phyloP scores from a whole-genome alignment of 192 early-diverging fungal species.

The Rhizoclosmatium globosum region DNA sequence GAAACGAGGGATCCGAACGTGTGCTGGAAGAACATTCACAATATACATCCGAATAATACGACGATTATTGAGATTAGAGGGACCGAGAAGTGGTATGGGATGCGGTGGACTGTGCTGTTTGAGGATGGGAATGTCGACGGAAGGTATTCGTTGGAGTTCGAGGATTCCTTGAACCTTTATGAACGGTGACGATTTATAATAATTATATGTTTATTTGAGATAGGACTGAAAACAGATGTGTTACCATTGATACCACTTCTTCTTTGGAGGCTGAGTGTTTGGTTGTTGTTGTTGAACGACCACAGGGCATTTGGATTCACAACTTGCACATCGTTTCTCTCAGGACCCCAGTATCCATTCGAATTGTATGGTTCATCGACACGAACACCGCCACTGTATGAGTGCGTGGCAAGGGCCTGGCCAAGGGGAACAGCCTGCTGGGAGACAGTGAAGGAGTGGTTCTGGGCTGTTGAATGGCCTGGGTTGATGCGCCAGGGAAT shows the following conservation, averaged over 20 bases:
- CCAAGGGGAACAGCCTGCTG: constrained; percentile 8
- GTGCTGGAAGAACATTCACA: constrained; percentile 34
- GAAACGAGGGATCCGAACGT: background rate
- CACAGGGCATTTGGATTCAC: background rate
- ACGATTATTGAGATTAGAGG: constrained; percentile 28
- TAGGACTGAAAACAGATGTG: too few species aligned
- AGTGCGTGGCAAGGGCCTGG: constrained; percentile 8
- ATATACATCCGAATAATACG: constrained; percentile 30
- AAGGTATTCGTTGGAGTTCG: constrained; percentile 24
- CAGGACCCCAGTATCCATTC: background rate
- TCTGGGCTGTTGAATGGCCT: constrained; percentile 18
- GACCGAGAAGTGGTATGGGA: constrained; percentile 5
- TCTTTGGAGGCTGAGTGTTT: background rate
- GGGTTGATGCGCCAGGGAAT: constrained; percentile 23
- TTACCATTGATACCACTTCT: too few species aligned
- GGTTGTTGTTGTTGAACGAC: background rate
- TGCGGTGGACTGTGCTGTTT: constrained; percentile 30
- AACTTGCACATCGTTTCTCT: background rate
- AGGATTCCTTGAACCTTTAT: constrained; percentile 30
- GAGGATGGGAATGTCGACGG: constrained; percentile 9
- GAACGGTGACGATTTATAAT: background rate
- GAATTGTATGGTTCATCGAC: constrained; percentile 24
- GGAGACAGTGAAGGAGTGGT: background rate
- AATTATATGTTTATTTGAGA: background rate
- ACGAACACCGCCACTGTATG: constrained; percentile 4